Evolutionary conservation across 75 land plant species (phyloP).

Genomic region (Selaginella tamariscina): DNA sequence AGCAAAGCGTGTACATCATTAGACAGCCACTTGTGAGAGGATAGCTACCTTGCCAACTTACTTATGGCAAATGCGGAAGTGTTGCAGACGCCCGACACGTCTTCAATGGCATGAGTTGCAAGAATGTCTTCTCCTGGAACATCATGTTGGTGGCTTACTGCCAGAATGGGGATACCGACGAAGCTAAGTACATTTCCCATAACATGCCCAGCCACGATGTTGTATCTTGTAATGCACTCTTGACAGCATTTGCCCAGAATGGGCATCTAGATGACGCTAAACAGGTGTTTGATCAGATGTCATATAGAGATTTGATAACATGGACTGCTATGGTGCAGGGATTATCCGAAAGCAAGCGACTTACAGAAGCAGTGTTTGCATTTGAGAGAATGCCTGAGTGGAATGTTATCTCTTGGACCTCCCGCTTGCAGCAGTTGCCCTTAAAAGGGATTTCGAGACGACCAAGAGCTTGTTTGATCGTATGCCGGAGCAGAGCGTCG

Average conservation of each 20-base stretch:
- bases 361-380: not conserved
- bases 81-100: not conserved
- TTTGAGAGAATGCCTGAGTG: not conserved
- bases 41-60: not conserved
- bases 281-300: no score
- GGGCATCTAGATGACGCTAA: no score
- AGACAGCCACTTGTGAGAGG: no score
- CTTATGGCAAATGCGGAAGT: not conserved
- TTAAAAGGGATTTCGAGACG: not conserved
- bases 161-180: not conserved
- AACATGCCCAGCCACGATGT: no score
- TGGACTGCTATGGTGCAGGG: no score
- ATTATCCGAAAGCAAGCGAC: no score
- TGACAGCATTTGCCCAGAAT: not conserved
- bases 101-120: not conserved
- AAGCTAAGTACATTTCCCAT: no score
- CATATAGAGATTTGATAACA: no score
- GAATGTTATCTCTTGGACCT: not conserved
- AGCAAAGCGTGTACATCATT: no score
- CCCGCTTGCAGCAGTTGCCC: not conserved
- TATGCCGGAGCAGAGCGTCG: not conserved
- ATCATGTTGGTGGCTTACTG: not conserved
- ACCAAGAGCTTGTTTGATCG: not conserved
- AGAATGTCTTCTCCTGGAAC: not conserved
- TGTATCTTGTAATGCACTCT: no score